A percentile compares a stretch with the other conserved stretches of the same genome.
Conservation (phyloP, 1,284 basidiomycete species). For the Moesziomyces globuligerus region DNA sequence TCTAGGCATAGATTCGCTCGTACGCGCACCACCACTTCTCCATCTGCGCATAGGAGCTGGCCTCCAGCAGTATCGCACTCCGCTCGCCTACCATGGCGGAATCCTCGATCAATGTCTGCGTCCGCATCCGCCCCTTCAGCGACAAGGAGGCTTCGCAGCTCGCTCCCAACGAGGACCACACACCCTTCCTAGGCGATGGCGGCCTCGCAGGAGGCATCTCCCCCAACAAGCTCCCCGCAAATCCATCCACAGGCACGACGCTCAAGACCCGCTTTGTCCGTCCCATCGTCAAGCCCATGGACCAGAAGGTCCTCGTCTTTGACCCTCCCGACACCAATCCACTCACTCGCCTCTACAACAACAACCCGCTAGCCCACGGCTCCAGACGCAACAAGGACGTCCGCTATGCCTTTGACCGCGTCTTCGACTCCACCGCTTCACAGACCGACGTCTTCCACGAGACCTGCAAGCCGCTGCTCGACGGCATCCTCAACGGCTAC, state of each 20-base stretch:
- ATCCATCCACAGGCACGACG: slow-evolving; percentile 14
- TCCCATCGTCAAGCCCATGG: slow-evolving; percentile 63
- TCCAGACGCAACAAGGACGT: slow-evolving; percentile 54
- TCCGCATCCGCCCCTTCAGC: slow-evolving; percentile 65
- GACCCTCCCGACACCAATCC: slow-evolving; percentile 63
- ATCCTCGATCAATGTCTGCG: slow-evolving; percentile 51
- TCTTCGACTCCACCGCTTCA: slow-evolving; percentile 57
- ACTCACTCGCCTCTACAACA: slow-evolving; percentile 46
- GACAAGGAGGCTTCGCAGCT: slow-evolving; percentile 58
- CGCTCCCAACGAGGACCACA: slow-evolving; percentile 53
- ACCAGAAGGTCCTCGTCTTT: slow-evolving; percentile 66
- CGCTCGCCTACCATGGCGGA: slow-evolving; percentile 20
- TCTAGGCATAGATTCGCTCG: background rate
- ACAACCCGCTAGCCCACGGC: slow-evolving; percentile 30
- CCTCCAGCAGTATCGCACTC: slow-evolving; percentile 3
- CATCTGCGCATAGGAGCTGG: slow-evolving; percentile 9
- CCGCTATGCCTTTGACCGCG: slow-evolving; percentile 65
- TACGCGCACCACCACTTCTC: background rate
- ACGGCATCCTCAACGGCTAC: slow-evolving; percentile 64
- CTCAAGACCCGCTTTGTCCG: slow-evolving; percentile 57
- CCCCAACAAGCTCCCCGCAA: slow-evolving; percentile 46
- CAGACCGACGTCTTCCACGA: slow-evolving; percentile 62
- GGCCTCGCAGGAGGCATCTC: slow-evolving; percentile 57
- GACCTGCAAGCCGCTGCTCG: slow-evolving; percentile 62
- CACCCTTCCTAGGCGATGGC: slow-evolving; percentile 66